Evolutionary conservation across 176 grass and related monocot species (phyloP).

Genomic region (Paspalum notatum): DNA sequence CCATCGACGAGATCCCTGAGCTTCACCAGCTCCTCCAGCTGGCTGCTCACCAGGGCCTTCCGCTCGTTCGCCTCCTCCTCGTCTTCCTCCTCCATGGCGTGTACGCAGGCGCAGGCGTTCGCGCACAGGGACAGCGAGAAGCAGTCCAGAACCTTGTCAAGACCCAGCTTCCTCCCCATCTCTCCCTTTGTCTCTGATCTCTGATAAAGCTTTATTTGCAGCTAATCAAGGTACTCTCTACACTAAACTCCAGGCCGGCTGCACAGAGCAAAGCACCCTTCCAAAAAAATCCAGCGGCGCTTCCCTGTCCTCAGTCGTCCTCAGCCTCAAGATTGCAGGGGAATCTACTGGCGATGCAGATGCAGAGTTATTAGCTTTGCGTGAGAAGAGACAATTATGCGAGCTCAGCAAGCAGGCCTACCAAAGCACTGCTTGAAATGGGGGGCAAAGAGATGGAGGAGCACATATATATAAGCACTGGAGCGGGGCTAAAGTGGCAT

Average conservation of each 20-base stretch:
- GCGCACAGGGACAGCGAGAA: conserved; percentile 71
- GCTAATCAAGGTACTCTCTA: not conserved
- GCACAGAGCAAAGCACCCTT: conserved; percentile 28
- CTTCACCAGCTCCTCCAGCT: conserved; percentile 87
- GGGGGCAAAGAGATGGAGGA: not conserved
- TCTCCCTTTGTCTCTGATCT: not conserved
- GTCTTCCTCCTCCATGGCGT: conserved; percentile 42
- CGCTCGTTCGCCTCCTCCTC: conserved; percentile 70
- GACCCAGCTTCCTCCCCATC: conserved; percentile 56
- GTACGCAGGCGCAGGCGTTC: conserved; percentile 71
- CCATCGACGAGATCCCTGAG: conserved; percentile 64
- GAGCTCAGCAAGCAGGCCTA: conserved; percentile 42
- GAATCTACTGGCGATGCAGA: conserved; percentile 3
- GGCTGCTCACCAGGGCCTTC: conserved; percentile 62
- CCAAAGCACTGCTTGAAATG: conserved; percentile 3
- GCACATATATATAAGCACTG: conserved; percentile 24
- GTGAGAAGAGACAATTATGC: conserved; percentile 40
- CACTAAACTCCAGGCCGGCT: not conserved
- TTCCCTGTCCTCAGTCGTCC: not conserved
- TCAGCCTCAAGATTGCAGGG: not conserved
- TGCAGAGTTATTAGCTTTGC: not conserved
- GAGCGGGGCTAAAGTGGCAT: not conserved
- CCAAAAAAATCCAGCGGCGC: conserved; percentile 2
- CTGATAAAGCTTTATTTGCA: not conserved
- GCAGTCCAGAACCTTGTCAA: conserved; percentile 79